Evolutionary conservation across 179 eudicot genomes (phyloP), one percentile per base, ranked within the genome.

Genomic region (Heliamphora pulchella): DNA sequence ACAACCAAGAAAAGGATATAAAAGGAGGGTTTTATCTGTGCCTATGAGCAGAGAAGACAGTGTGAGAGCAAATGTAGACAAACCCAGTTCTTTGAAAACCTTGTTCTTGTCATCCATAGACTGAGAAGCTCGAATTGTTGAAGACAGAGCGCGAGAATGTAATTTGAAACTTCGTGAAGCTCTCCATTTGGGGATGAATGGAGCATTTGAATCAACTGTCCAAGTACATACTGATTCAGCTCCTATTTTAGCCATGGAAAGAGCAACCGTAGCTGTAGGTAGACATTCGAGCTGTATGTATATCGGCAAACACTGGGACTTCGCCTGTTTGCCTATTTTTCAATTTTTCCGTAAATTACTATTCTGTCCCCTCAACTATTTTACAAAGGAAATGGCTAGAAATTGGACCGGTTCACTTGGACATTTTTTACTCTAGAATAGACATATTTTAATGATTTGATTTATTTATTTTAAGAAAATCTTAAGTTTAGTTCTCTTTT

Each of bases 61-160:
- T 72, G 20, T 22, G 41, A 74, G 83, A 22, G 44, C n/a, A 63
- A 65, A 39, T 47, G 76, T 75, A 74, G 73, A 79, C 86, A 64
- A 74, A 93, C 97, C 97, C 22, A 89, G 85, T 83, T 90, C 89
- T 80, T 93, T 91, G 83, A 77, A 87, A 85, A 84, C 86, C 81
- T 87, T 91, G 84, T 83, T 86, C 77, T 86, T 86, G 84, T 87
- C 91, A 76, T 89, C 87, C 80, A 77, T 70, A 44, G 92, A 86
- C 77, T 86, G 91, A 80, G 89, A 88, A 89, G 93, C 96, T 82
- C 90, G 88, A 82, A 83, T 74, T 71, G 78, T 70, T 50, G 83
- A 82, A 47, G 57, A 43, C 0, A 43, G n/a, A 53, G 62, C 51
- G 63, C 39, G 81, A 79, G 65, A 78, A 6, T 77, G 75, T 18